These are phyloP conservation scores for Candida jianshihensis DNA, from an alignment of 805 yeast genomes.

Conservation along the genomic window DNA sequence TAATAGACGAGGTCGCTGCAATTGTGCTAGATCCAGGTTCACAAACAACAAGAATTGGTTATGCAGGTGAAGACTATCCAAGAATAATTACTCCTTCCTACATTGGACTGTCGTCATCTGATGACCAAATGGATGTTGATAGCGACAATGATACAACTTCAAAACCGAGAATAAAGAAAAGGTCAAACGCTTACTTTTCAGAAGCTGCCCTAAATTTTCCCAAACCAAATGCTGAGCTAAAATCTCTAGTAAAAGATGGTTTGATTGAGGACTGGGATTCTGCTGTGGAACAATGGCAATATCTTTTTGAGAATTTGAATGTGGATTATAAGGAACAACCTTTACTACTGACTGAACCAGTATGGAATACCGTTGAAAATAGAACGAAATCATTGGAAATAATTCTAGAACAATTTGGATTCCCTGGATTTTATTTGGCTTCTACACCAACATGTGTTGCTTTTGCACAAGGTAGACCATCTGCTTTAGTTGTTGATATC, in stretches of 20 bases:
- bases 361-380: conserved; percentile 68
- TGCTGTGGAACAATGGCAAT: conserved; percentile 65
- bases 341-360: conserved; percentile 75
- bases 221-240: conserved; percentile 42
- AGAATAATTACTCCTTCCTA: conserved; percentile 65
- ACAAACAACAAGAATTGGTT: conserved; percentile 74
- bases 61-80: conserved; percentile 90
- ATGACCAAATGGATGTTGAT: conserved; percentile 18
- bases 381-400: conserved; percentile 66
- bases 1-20: conserved; percentile 76
- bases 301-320: conserved; percentile 46
- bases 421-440: conserved; percentile 77
- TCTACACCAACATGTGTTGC: conserved; percentile 84
- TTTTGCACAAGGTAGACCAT: conserved; percentile 83
- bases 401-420: conserved; percentile 58
- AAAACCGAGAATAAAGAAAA: conserved; percentile 9
- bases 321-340: conserved; percentile 65
- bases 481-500: conserved; percentile 77
- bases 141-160: conserved; percentile 16
- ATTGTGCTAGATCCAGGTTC: conserved; percentile 91
- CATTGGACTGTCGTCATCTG: conserved; percentile 35
- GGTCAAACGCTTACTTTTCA: conserved; percentile 25
- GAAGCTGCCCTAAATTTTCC: conserved; percentile 45
- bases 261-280: conserved; percentile 81
- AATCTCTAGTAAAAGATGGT: conserved; percentile 54